Percentiles rank a stretch among this genome's conserved stretches.
These are phyloP conservation scores for Penicillium fimorum DNA, from an alignment of 495 filamentous ascomycete genomes.

Conservation along the genomic window DNA sequence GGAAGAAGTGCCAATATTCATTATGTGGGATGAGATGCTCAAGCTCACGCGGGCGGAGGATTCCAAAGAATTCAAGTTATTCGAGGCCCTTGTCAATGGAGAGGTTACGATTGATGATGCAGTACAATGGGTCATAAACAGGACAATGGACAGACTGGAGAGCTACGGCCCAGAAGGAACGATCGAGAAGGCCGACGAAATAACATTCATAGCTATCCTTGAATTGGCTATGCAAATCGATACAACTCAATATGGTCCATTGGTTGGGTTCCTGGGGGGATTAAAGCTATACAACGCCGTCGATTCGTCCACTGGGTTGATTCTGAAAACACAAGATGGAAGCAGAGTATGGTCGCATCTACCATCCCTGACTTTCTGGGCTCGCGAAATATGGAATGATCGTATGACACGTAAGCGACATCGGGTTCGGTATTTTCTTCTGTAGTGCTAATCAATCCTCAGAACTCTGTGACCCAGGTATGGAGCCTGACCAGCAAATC, in stretches of 20 bases:
- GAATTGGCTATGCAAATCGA: slow-evolving; percentile 5
- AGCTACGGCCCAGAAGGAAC: not conserved
- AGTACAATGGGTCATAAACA: slow-evolving; percentile 2
- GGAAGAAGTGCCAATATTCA: not conserved
- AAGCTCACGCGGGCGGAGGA: not conserved
- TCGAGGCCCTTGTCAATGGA: not conserved
- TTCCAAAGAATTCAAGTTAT: not conserved
- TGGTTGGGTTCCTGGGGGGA: not conserved
- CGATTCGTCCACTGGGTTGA: slow-evolving; percentile 1
- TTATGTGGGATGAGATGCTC: not conserved
- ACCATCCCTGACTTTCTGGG: not conserved
- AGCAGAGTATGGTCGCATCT: slow-evolving; percentile 5
- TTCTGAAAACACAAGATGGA: slow-evolving; percentile 1
- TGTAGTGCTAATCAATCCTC: not conserved
- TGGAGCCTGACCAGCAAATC: slow-evolving; percentile 2
- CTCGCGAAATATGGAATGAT: not conserved
- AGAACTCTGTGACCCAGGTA: not conserved
- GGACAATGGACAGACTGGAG: slow-evolving; percentile 4
- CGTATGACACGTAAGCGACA: not conserved
- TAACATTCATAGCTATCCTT: not conserved
- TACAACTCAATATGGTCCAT: not conserved
- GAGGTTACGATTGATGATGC: not conserved
- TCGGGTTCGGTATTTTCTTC: not conserved
- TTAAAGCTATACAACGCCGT: slow-evolving; percentile 5
- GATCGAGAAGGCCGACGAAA: slow-evolving; percentile 1